Evolutionary conservation across 495 filamentous ascomycete genomes (phyloP), one percentile per base, ranked within the genome.

Genomic region (Terfezia claveryi): DNA sequence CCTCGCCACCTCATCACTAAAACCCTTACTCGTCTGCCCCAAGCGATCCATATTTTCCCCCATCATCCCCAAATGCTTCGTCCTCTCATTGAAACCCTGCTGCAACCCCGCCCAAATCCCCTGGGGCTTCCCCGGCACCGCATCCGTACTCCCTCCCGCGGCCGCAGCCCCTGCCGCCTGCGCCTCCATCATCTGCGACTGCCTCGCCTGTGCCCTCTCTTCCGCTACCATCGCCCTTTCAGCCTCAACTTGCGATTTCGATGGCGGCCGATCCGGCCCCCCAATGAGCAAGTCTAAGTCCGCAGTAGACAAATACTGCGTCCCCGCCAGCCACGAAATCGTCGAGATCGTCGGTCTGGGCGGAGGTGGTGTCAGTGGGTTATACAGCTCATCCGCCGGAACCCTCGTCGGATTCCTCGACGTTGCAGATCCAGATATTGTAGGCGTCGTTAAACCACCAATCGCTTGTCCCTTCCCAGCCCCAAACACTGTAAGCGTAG

Each of bases 271-370:
- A 59, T 87, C 80, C 36, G 86, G 80, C 0, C 91, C 91, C 37
- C 91, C 87, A 57, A 98, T 91, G 38, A 96, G 68, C 8, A 92
- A 66, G 59, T 96, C 91, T 70, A 98, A 78, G 65, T 98, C 92
- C n/a, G 80, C 72, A 12, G 85, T 81, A 16, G 83, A 83, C 37
- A 98, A 73, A 58, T 93, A 84, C 67, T 94, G 89, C 11, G 92
- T 95, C 1, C 91, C 92, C 0, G 87, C 80, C 41, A 98, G 85
- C 91, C 91, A 98, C 66, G 94, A 85, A 20, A 98, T 64, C 59
- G 91, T 94, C 9, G 84, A 88, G 50, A 98, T 98, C 1, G 88
- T 94, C n/a, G 91, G 92, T 36, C 91, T 76, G 12, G 83, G 73
- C 4, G 89, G 91, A 14, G 82, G 72, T 12, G 74, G 61, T 12